Conservation (phyloP, 176 grass and related monocot species). For the Rhynchospora pubera region DNA sequence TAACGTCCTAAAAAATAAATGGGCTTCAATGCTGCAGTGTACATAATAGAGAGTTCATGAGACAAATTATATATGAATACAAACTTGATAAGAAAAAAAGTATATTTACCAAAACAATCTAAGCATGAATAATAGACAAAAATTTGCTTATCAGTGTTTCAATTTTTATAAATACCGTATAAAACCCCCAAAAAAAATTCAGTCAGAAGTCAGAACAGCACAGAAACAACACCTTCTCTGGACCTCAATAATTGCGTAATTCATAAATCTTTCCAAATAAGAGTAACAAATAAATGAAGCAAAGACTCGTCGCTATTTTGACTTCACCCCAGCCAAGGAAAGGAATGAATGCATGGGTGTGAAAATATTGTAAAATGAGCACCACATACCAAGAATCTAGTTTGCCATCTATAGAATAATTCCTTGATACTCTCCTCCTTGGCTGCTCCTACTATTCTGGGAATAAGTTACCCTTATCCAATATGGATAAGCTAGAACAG, state of each 20-base stretch:
- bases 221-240: not conserved
- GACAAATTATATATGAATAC: not conserved
- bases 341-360: not conserved
- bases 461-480: conserved; percentile 10
- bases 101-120: not conserved
- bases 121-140: not conserved
- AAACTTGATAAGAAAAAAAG: not conserved
- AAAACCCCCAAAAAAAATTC: not conserved
- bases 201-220: not conserved
- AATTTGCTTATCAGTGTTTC: not conserved
- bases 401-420: not conserved
- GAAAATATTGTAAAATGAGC: not conserved
- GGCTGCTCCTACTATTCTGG: not conserved
- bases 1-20: not conserved
- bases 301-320: not conserved
- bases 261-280: not conserved
- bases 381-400: not conserved
- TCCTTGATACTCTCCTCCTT: not conserved
- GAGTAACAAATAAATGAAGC: not conserved
- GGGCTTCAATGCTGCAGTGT: not conserved
- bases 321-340: not conserved
- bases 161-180: not conserved
- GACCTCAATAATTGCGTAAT: conserved; percentile 8
- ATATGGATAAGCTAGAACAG: not conserved
- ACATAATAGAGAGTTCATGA: not conserved